Evolutionary conservation across 169 alveolate species (phyloP).

Genomic region (Nephromyces sp.): DNA sequence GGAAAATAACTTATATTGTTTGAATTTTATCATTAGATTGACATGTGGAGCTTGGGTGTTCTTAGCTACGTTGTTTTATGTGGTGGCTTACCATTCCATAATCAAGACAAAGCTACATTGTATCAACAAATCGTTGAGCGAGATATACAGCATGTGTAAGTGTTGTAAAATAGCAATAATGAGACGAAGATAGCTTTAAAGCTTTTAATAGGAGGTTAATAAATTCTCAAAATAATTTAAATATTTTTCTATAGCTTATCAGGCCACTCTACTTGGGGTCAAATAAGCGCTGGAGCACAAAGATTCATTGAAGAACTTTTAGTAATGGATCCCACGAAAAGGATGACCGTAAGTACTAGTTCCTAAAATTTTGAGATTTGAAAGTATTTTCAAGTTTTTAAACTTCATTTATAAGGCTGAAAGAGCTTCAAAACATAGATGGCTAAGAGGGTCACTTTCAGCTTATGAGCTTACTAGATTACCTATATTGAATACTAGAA

Average conservation of each 20-base stretch:
- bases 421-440: background rate
- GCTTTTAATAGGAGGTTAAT: too few relatives aligned
- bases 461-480: background rate
- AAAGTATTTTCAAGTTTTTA: background rate
- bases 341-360: background rate
- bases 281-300: background rate
- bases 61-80: slow-evolving; percentile 35
- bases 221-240: too few relatives aligned
- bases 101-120: slow-evolving; percentile 6
- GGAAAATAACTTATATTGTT: too few relatives aligned
- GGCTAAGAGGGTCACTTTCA: background rate
- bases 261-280: background rate
- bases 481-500: too few relatives aligned
- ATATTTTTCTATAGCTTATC: background rate
- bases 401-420: background rate
- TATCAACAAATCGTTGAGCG: slow-evolving; percentile 17
- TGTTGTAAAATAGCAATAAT: too few relatives aligned
- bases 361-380: background rate
- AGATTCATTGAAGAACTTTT: background rate
- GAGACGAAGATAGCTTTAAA: too few relatives aligned
- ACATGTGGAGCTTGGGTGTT: slow-evolving; percentile 49
- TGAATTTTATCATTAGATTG: slow-evolving; percentile 16
- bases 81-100: slow-evolving; percentile 39
- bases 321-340: background rate
- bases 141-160: background rate